phyloP scores from a whole-genome alignment of 805 yeast genomes.

The Monosporozyma aquatica region DNA sequence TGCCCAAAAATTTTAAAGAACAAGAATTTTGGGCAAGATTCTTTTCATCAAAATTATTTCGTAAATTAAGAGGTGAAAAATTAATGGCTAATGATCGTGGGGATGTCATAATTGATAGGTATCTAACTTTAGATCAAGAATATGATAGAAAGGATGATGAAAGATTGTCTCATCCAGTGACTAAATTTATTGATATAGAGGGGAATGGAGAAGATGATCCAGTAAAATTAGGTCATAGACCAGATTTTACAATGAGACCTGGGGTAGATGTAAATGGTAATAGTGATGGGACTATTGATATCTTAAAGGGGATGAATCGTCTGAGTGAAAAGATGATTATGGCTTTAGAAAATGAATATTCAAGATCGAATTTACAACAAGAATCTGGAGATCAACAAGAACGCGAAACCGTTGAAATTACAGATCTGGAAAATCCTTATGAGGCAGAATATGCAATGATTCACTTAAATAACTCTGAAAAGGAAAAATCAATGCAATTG shows the following conservation, averaged over 20 bases:
- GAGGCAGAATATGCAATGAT: conserved; percentile 46
- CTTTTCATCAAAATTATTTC: conserved; percentile 79
- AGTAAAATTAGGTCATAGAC: conserved; percentile 63
- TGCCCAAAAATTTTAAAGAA: conserved; percentile 72
- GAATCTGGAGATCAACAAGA: conserved; percentile 30
- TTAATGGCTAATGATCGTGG: conserved; percentile 68
- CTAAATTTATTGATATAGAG: conserved; percentile 63
- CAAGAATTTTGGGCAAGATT: conserved; percentile 96
- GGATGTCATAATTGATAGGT: conserved; percentile 77
- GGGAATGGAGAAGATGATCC: conserved; percentile 81
- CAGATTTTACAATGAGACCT: conserved; percentile 80
- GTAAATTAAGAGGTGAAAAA: conserved; percentile 83
- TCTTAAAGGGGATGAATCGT: conserved; percentile 82
- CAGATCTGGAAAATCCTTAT: conserved; percentile 43
- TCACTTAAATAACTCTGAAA: conserved; percentile 21
- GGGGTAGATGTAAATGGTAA: conserved; percentile 41
- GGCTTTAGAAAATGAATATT: conserved; percentile 38
- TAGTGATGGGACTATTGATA: conserved; percentile 57
- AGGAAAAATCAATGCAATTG: conserved; percentile 1
- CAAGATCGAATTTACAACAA: conserved; percentile 29
- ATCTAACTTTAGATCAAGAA: conserved; percentile 62
- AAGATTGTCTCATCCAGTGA: conserved; percentile 40
- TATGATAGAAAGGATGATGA: conserved; percentile 39
- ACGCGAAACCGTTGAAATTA: conserved; percentile 38
- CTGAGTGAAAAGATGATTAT: conserved; percentile 73